Conservation (phyloP, 83 land plant genomes). For the Diphasiastrum complanatum region DNA sequence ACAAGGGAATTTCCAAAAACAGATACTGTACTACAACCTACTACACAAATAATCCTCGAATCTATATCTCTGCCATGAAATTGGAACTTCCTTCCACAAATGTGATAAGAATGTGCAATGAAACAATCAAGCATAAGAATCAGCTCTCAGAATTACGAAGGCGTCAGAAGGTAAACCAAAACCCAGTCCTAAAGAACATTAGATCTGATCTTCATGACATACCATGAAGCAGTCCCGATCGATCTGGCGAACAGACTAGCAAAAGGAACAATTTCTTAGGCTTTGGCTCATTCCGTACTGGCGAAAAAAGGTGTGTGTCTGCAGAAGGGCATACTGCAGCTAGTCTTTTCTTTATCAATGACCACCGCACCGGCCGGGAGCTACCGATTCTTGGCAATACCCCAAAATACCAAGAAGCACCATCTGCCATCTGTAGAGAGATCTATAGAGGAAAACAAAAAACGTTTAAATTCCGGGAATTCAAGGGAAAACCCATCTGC, state of each 20-base stretch:
- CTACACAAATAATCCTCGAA: no score
- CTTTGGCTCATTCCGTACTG: slow-evolving; percentile 9
- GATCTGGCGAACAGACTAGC: slow-evolving; percentile 48
- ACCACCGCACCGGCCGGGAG: slow-evolving; percentile 34
- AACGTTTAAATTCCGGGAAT: neutral
- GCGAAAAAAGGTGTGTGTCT: slow-evolving; percentile 27
- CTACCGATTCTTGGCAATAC: slow-evolving; percentile 44
- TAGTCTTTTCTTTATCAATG: slow-evolving; percentile 50
- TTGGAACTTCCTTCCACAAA: no score
- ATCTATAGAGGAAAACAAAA: slow-evolving; percentile 33
- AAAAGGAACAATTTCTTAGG: slow-evolving; percentile 47
- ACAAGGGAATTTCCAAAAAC: no score
- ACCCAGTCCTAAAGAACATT: neutral
- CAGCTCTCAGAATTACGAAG: neutral
- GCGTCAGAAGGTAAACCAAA: neutral
- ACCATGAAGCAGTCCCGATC: slow-evolving; percentile 69
- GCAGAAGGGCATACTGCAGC: slow-evolving; percentile 51
- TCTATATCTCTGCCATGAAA: no score
- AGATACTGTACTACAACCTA: no score
- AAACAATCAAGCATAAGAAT: neutral
- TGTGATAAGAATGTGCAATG: neutral
- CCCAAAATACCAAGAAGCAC: slow-evolving; percentile 72
- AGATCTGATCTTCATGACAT: neutral
- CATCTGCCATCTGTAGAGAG: slow-evolving; percentile 74
- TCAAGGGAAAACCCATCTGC: neutral